Evolutionary conservation across 2,329 filamentous ascomycete species (phyloP).

Genomic region (Alternaria rosae): DNA sequence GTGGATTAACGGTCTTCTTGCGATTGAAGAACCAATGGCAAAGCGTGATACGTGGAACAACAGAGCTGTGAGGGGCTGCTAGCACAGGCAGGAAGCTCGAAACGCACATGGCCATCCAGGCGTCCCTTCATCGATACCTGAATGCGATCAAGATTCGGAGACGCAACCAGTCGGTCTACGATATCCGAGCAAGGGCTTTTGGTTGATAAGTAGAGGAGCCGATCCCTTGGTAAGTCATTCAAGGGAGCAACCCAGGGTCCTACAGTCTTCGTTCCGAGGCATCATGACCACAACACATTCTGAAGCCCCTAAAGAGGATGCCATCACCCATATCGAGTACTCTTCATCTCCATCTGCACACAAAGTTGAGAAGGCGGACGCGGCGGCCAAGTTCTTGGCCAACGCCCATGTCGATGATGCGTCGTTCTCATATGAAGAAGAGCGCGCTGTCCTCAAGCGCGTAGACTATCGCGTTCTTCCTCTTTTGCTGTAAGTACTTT

Average conservation of each 20-base stretch:
- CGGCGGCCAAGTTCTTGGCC: slow-evolving; percentile 57
- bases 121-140: neutral
- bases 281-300: slow-evolving; percentile 12
- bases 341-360: slow-evolving; percentile 1
- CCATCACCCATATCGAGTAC: slow-evolving; percentile 25
- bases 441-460: slow-evolving; percentile 58
- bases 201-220: slow-evolving; percentile 9
- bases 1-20: neutral
- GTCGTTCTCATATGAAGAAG: slow-evolving; percentile 59
- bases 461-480: slow-evolving; percentile 61
- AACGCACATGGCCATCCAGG: neutral
- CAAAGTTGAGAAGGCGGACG: slow-evolving; percentile 42
- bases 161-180: slow-evolving; percentile 5
- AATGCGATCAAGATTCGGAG: neutral
- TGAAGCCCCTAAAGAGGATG: slow-evolving; percentile 18
- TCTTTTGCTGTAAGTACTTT: slow-evolving; percentile 54
- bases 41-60: slow-evolving; percentile 13
- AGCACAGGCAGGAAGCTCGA: neutral
- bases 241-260: neutral
- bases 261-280: neutral
- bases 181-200: neutral
- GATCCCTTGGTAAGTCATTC: neutral
- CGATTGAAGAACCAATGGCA: neutral
- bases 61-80: neutral
- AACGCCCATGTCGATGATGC: slow-evolving; percentile 47